These are phyloP conservation scores for Ustilago curta DNA, from an alignment of 1,284 basidiomycete genomes.

Conservation along the genomic window DNA sequence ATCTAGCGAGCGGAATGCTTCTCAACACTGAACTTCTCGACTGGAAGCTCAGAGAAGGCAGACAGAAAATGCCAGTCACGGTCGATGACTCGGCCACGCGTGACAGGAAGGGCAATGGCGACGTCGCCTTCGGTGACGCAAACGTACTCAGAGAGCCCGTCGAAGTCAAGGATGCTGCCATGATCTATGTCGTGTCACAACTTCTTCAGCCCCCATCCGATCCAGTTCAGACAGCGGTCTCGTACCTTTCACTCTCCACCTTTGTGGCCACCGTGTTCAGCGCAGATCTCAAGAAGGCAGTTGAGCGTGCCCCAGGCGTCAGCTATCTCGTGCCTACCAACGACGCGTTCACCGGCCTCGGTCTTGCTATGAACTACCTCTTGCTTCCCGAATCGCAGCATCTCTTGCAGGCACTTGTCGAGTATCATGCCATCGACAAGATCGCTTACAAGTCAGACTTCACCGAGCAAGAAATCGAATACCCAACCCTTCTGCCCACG, in stretches of 20 bases:
- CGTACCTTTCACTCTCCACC: conserved; percentile 83
- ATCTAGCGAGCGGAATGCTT: conserved; percentile 50
- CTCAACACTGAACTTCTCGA: conserved; percentile 60
- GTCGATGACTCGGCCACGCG: conserved; percentile 66
- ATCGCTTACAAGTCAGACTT: conserved; percentile 81
- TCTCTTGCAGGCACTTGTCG: conserved; percentile 83
- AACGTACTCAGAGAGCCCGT: conserved; percentile 83
- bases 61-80: conserved; percentile 68
- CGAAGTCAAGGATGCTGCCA: conserved; percentile 76
- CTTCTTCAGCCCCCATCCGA: conserved; percentile 85
- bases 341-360: conserved; percentile 85
- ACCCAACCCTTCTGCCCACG: conserved; percentile 62
- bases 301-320: conserved; percentile 74
- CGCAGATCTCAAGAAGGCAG: conserved; percentile 52
- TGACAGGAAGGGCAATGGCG: conserved; percentile 51
- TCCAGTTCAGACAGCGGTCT: conserved; percentile 83
- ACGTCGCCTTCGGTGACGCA: conserved; percentile 84
- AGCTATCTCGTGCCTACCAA: conserved; percentile 91
- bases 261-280: conserved; percentile 80
- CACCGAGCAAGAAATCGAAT: conserved; percentile 62
- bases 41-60: conserved; percentile 69
- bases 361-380: conserved; percentile 88
- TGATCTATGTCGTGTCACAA: conserved; percentile 90
- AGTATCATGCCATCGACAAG: conserved; percentile 84
- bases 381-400: conserved; percentile 75